These are phyloP conservation scores for Adiantum capillusveneris DNA, from an alignment of 75 land plant species.

Conservation along the genomic window DNA sequence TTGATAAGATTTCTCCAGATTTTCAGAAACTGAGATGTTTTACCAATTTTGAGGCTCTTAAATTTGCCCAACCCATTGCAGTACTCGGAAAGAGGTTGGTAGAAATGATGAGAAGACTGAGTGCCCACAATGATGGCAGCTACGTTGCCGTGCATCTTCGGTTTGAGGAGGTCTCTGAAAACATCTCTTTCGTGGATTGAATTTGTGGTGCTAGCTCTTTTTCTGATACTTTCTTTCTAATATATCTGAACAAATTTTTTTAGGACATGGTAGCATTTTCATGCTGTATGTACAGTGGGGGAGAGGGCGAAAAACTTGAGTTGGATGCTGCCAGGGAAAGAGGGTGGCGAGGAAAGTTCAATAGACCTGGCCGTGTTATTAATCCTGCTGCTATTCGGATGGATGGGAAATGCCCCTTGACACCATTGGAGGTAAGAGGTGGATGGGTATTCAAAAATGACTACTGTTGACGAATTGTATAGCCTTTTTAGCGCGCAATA, in stretches of 20 bases:
- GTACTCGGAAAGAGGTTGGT: slow-evolving; percentile 52
- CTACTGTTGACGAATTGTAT: too few relatives aligned
- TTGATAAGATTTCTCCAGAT: slow-evolving; percentile 59
- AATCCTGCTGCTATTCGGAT: slow-evolving; percentile 69
- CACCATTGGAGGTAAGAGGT: slow-evolving; percentile 81
- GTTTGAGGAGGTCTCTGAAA: slow-evolving; percentile 75
- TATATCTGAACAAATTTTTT: background rate
- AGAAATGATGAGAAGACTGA: slow-evolving; percentile 63
- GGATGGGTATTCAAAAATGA: too few relatives aligned
- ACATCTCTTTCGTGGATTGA: background rate
- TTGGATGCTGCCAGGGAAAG: slow-evolving; percentile 83
- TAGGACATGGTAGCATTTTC: slow-evolving; percentile 99
- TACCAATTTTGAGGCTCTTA: slow-evolving; percentile 88
- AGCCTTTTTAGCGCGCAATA: too few relatives aligned
- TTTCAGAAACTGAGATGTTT: slow-evolving; percentile 86
- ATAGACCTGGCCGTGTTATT: slow-evolving; percentile 76
- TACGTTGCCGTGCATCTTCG: slow-evolving; percentile 95
- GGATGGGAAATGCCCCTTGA: slow-evolving; percentile 92
- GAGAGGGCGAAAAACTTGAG: slow-evolving; percentile 52
- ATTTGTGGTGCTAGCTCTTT: too few relatives aligned
- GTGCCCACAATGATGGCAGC: slow-evolving; percentile 67
- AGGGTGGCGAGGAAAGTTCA: slow-evolving; percentile 97
- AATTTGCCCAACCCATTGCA: slow-evolving; percentile 71
- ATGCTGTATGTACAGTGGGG: slow-evolving; percentile 92
- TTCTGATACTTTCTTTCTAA: too few relatives aligned